Conservation (phyloP, 2,329 filamentous ascomycete genomes). For the Endocalyx cinctus region DNA sequence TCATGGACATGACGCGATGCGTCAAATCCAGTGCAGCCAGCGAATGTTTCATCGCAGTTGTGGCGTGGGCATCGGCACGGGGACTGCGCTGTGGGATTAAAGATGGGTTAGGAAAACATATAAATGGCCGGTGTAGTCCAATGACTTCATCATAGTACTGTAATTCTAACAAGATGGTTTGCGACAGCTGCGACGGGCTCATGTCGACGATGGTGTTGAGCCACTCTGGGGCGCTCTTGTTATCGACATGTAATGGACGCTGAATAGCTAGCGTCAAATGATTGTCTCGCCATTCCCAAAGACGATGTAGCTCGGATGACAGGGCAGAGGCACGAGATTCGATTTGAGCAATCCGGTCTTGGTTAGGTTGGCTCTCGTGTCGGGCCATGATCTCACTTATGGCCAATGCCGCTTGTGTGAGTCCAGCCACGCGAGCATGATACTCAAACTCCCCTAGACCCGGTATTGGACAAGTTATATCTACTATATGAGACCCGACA, state of each 20-base stretch:
- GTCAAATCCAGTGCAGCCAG: slow-evolving; percentile 8
- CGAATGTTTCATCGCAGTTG: slow-evolving; percentile 7
- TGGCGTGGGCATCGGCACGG: slow-evolving; percentile 8
- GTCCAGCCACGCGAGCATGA: slow-evolving; percentile 5
- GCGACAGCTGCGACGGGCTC: slow-evolving; percentile 4
- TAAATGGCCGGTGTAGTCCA: slow-evolving; percentile 9
- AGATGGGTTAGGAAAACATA: slow-evolving; percentile 8
- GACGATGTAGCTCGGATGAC: slow-evolving; percentile 4
- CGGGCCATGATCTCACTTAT: slow-evolving; percentile 7
- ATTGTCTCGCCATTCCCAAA: slow-evolving; percentile 9
- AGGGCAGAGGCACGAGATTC: slow-evolving; percentile 8
- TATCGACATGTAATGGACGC: slow-evolving; percentile 7
- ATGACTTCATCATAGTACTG: slow-evolving; percentile 11
- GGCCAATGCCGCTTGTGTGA: slow-evolving; percentile 5
- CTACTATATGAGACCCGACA: slow-evolving; percentile 9
- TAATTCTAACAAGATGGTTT: slow-evolving; percentile 4
- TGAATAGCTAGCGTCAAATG: slow-evolving; percentile 5
- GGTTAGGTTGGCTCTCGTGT: slow-evolving; percentile 1
- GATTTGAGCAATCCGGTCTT: slow-evolving; percentile 6
- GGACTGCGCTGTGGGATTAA: slow-evolving; percentile 5
- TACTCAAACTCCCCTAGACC: slow-evolving; percentile 2
- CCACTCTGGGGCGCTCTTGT: slow-evolving; percentile 5
- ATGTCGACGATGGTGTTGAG: slow-evolving; percentile 3
- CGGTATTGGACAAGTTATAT: slow-evolving; percentile 6
- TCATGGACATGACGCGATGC: slow-evolving; percentile 11